A percentile compares a stretch with the other conserved stretches of the same genome.
These are phyloP conservation scores for Penicillium crystallinum DNA, from an alignment of 495 filamentous ascomycete species.

Conservation along the genomic window DNA sequence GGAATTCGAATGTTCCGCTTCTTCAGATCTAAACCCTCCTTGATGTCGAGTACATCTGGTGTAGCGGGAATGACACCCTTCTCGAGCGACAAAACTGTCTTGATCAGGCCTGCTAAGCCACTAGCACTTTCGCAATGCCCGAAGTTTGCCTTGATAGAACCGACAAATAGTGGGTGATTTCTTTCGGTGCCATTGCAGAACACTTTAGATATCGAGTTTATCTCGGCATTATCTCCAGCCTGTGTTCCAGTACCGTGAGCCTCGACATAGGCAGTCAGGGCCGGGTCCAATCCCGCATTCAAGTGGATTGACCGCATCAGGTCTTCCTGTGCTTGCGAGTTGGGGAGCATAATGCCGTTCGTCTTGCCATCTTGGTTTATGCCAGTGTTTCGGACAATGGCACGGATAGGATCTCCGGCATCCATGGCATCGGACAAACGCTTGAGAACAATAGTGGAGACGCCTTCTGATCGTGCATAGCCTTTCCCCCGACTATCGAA, in stretches of 20 bases:
- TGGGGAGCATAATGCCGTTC: conserved; percentile 32
- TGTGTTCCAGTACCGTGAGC: conserved; percentile 50
- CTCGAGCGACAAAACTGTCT: conserved; percentile 54
- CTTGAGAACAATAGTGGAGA: conserved; percentile 35
- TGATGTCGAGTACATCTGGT: conserved; percentile 22
- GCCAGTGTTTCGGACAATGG: conserved; percentile 35
- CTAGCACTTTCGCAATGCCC: conserved; percentile 54
- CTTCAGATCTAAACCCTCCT: conserved; percentile 20
- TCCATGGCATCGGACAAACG: conserved; percentile 29
- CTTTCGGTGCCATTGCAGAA: conserved; percentile 34
- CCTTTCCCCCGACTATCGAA: conserved; percentile 35
- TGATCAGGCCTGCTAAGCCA: conserved; percentile 56
- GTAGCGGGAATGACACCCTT: conserved; percentile 35
- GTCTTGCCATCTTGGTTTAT: conserved; percentile 36
- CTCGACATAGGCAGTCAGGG: conserved; percentile 27
- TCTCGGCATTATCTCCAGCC: conserved; percentile 48
- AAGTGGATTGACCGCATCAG: conserved; percentile 22
- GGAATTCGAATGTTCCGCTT: conserved; percentile 17
- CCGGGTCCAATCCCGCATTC: conserved; percentile 8
- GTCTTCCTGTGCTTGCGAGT: conserved; percentile 22
- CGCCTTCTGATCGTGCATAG: conserved; percentile 40
- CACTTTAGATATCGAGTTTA: conserved; percentile 33
- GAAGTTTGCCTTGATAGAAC: conserved; percentile 33
- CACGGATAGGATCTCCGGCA: conserved; percentile 41
- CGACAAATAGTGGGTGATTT: conserved; percentile 24